phyloP scores from a whole-genome alignment of 306 rosid genomes.

The Quercus glauca region DNA sequence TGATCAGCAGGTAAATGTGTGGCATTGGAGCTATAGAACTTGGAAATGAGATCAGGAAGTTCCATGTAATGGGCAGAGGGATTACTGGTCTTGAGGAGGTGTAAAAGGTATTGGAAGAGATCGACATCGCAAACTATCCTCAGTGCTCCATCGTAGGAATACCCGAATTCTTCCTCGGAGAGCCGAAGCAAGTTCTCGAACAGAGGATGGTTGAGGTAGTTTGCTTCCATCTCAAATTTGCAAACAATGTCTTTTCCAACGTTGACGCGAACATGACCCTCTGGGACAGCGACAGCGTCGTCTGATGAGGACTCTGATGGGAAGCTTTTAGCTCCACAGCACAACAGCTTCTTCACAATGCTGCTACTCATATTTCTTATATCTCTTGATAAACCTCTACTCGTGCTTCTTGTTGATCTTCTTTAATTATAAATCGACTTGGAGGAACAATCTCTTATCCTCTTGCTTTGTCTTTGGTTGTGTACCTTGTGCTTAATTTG shows the following conservation, averaged over 20 bases:
- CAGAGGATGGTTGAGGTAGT: background rate
- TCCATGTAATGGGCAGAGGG: slow-evolving; percentile 6
- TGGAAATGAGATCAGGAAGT: slow-evolving; percentile 1
- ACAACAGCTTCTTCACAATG: background rate
- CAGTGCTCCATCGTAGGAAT: slow-evolving; percentile 6
- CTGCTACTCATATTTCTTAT: background rate
- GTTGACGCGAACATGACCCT: background rate
- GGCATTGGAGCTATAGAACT: slow-evolving; percentile 3
- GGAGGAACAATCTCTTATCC: background rate
- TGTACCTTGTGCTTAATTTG: background rate
- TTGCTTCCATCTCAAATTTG: slow-evolving; percentile 4
- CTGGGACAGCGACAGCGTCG: background rate
- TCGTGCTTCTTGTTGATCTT: background rate
- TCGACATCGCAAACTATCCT: background rate
- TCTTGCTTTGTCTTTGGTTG: background rate
- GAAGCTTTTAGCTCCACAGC: slow-evolving; percentile 2
- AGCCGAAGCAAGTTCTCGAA: slow-evolving; percentile 5
- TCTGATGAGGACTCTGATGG: background rate
- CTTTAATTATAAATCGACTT: background rate
- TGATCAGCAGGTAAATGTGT: background rate
- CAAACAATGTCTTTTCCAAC: background rate
- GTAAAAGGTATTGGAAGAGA: slow-evolving; percentile 5
- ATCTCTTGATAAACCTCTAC: background rate
- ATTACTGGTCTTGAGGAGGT: background rate
- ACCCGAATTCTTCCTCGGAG: slow-evolving; percentile 5